Evolutionary conservation across 1,139 yeast species (phyloP).

Genomic region (Candida pseudoviswanathii): DNA sequence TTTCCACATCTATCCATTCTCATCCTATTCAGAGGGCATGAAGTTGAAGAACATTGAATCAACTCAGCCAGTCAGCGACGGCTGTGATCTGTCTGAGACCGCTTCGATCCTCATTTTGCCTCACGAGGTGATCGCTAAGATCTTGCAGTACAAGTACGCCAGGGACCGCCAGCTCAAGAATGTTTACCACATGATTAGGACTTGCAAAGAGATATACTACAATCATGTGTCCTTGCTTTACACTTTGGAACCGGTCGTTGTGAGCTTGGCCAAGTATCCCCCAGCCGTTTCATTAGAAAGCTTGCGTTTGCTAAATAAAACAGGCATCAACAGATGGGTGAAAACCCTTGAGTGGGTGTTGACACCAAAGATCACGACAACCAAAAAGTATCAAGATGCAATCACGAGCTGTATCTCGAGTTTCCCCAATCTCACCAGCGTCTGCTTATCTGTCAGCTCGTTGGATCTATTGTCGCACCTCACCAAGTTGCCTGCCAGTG

Average conservation of each 20-base stretch:
- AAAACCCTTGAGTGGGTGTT: conserved; percentile 2
- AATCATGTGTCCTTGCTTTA: conserved; percentile 7
- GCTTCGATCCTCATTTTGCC: conserved; percentile 6
- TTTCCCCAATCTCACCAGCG: neutral
- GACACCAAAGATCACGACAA: conserved; percentile 7
- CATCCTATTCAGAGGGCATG: neutral
- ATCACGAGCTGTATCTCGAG: neutral
- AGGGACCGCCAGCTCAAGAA: conserved; percentile 1
- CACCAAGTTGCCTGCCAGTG: neutral
- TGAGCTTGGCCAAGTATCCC: conserved; percentile 2
- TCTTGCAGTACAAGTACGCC: conserved; percentile 3
- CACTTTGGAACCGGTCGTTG: conserved; percentile 1
- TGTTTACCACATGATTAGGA: conserved; percentile 7
- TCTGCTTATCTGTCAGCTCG: conserved; percentile 3
- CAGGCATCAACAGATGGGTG: neutral
- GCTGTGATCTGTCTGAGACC: neutral
- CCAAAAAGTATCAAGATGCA: neutral
- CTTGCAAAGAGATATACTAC: conserved; percentile 8
- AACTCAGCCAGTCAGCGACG: neutral
- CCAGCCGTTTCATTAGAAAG: conserved; percentile 3
- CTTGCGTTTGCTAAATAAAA: neutral
- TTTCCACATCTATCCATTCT: neutral
- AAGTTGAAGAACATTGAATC: neutral
- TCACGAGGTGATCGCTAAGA: conserved; percentile 6
- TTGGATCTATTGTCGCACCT: conserved; percentile 2